Conservation (phyloP, 768 basidiomycete genomes). For the Lactifluus pinguis region DNA sequence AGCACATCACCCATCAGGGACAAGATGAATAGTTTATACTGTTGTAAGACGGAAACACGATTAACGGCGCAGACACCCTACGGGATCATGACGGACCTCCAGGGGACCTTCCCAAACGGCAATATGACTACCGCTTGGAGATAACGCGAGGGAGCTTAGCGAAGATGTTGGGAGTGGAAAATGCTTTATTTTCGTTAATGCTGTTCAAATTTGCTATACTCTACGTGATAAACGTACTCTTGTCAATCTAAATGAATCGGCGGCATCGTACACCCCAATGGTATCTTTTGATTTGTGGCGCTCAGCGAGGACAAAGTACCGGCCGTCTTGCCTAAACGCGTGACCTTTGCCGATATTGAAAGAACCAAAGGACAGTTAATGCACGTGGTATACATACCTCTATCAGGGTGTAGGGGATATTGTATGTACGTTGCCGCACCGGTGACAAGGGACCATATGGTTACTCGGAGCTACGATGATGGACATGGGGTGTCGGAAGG, state of each 20-base stretch:
- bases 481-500: not conserved
- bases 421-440: constrained; percentile 78
- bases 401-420: constrained; percentile 72
- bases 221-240: constrained; percentile 40
- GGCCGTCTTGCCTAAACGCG: constrained; percentile 69
- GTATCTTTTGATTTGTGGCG: constrained; percentile 87
- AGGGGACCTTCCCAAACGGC: constrained; percentile 80
- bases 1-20: constrained; percentile 56
- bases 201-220: not conserved
- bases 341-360: constrained; percentile 41
- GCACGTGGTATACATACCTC: constrained; percentile 39
- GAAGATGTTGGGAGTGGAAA: constrained; percentile 72
- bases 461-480: constrained; percentile 60
- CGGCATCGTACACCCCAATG: constrained; percentile 72
- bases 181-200: constrained; percentile 42
- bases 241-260: constrained; percentile 60
- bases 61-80: not conserved
- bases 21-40: constrained; percentile 74
- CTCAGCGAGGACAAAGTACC: constrained; percentile 81
- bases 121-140: constrained; percentile 65
- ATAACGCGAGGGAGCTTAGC: constrained; percentile 61
- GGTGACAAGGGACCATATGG: constrained; percentile 74
- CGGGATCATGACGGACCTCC: constrained; percentile 42
- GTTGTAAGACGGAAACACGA: not conserved
- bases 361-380: not conserved